A percentile compares a stretch with the other conserved stretches of the same genome.
These are phyloP conservation scores for Calvatia gigantea DNA, from an alignment of 768 basidiomycete genomes.

Conservation along the genomic window DNA sequence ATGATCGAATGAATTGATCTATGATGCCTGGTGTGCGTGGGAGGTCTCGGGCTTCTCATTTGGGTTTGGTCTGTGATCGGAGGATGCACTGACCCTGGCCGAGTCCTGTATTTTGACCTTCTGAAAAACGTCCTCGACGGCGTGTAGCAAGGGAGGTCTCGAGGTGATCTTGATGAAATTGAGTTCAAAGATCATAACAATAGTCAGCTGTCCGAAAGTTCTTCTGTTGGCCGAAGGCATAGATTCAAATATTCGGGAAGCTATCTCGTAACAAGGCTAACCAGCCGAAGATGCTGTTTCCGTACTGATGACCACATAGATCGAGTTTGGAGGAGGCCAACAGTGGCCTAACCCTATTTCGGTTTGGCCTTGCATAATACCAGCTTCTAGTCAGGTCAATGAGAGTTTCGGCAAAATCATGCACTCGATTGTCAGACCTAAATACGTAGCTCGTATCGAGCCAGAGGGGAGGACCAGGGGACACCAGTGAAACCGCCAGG, in stretches of 20 bases:
- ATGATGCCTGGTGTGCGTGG: no score
- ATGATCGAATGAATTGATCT: slow-evolving; percentile 3
- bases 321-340: not conserved
- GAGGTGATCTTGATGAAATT: no score
- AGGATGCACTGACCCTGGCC: not conserved
- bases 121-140: not conserved
- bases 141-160: no score
- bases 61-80: not conserved
- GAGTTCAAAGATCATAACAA: no score
- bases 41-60: not conserved
- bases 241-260: no score
- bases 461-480: no score
- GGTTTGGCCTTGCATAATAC: not conserved
- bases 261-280: not conserved
- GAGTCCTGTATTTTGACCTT: not conserved
- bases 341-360: not conserved
- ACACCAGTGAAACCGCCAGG: no score
- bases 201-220: no score
- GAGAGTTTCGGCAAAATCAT: not conserved
- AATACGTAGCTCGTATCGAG: no score
- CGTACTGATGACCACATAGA: not conserved
- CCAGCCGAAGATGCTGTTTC: not conserved
- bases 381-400: not conserved
- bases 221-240: no score
- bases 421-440: no score